Evolutionary conservation across 179 eudicot genomes (phyloP).

Genomic region (Silene vulgaris): DNA sequence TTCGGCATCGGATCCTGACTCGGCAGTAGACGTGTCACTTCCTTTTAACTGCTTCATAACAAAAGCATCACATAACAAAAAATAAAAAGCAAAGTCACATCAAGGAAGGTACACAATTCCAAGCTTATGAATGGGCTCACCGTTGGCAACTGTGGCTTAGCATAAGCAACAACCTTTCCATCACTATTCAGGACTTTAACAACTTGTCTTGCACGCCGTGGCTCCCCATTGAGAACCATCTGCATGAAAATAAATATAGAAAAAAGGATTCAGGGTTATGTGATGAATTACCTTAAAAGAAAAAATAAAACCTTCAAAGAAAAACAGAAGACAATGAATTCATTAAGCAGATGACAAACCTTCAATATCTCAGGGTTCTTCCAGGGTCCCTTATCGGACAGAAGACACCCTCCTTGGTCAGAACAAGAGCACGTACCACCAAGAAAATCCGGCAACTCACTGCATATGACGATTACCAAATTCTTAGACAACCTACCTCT

Average conservation of each 20-base stretch:
- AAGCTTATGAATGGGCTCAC: slow-evolving; percentile 33
- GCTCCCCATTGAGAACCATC: slow-evolving; percentile 84
- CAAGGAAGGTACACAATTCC: background rate
- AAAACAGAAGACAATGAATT: background rate
- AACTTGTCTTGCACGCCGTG: slow-evolving; percentile 75
- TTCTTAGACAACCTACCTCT: slow-evolving; percentile 1
- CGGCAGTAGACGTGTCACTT: slow-evolving; percentile 87
- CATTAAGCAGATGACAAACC: slow-evolving; percentile 30
- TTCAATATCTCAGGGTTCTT: slow-evolving; percentile 75
- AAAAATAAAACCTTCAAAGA: background rate
- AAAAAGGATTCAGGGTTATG: background rate
- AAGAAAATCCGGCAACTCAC: slow-evolving; percentile 94
- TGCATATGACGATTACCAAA: slow-evolving; percentile 22
- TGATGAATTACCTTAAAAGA: background rate
- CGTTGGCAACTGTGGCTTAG: slow-evolving; percentile 68
- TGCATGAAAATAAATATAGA: slow-evolving; percentile 29
- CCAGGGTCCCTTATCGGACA: slow-evolving; percentile 94
- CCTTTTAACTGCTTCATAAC: slow-evolving; percentile 61
- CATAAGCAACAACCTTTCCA: slow-evolving; percentile 86
- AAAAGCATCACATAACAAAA: slow-evolving; percentile 15
- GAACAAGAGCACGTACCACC: slow-evolving; percentile 87
- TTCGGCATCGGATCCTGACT: slow-evolving; percentile 98
- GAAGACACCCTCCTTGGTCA: slow-evolving; percentile 80
- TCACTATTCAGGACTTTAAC: slow-evolving; percentile 84
- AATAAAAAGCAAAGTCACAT: slow-evolving; percentile 2